phyloP scores from a whole-genome alignment of 2,329 filamentous ascomycete species.

The Colletotrichum musicola region DNA sequence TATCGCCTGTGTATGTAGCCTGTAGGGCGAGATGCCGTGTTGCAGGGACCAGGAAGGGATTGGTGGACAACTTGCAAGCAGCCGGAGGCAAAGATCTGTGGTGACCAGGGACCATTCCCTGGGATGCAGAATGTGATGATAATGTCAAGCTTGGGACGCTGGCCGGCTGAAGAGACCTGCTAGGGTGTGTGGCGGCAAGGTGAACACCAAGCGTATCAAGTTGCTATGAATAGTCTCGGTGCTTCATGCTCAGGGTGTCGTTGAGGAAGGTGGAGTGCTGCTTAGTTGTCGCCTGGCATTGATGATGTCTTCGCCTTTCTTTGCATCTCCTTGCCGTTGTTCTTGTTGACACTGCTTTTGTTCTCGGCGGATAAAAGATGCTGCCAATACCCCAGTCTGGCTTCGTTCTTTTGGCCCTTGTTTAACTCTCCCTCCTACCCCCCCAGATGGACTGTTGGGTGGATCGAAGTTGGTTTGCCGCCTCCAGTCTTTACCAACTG shows the following conservation, averaged over 20 bases:
- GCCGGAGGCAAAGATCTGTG: conserved; percentile 32
- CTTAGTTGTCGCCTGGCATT: conserved; percentile 2
- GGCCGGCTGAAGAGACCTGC: conserved; percentile 1
- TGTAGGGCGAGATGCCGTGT: conserved; percentile 9
- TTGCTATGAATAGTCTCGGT: conserved; percentile 33
- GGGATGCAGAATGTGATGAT: conserved; percentile 23
- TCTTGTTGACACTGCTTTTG: background rate
- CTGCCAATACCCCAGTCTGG: background rate
- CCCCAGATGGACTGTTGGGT: conserved; percentile 1
- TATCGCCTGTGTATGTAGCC: conserved; percentile 1
- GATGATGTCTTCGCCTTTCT: background rate
- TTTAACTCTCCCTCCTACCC: conserved; percentile 9
- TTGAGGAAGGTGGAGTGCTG: background rate
- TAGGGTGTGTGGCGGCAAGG: conserved; percentile 20
- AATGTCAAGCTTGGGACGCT: conserved; percentile 16
- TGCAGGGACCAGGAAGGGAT: conserved; percentile 28
- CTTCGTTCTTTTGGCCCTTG: background rate
- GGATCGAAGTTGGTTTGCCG: conserved; percentile 1
- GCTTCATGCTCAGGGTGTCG: conserved; percentile 6
- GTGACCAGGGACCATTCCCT: conserved; percentile 28
- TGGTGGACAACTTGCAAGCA: conserved; percentile 36
- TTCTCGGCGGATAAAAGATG: background rate
- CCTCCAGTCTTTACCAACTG: conserved; percentile 7
- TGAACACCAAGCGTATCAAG: conserved; percentile 14
- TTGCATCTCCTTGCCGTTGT: conserved; percentile 5